These are phyloP conservation scores for Hemileccinum hortonii DNA, from an alignment of 1,284 basidiomycete species.

Conservation along the genomic window DNA sequence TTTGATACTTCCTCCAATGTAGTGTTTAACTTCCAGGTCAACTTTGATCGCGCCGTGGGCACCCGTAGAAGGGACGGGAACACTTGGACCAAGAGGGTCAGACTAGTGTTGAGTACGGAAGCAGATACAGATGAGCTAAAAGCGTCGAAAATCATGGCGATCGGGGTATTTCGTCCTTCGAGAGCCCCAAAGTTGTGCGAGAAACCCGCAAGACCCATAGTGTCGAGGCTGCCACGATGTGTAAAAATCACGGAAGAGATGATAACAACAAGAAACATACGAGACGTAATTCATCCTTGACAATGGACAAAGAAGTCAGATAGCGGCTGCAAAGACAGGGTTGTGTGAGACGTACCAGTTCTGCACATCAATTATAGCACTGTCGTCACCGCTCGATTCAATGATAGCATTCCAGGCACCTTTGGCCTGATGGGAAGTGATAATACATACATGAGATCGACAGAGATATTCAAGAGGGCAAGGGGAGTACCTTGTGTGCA, in stretches of 20 bases:
- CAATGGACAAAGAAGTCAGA: conserved; percentile 8
- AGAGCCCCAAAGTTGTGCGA: conserved; percentile 32
- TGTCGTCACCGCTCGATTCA: too few species aligned
- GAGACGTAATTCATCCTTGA: too few species aligned
- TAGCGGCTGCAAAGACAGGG: too few species aligned
- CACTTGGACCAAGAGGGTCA: conserved; percentile 34
- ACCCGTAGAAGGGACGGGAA: conserved; percentile 44
- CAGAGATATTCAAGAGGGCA: too few species aligned
- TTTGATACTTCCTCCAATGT: conserved; percentile 46
- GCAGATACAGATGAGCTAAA: too few species aligned
- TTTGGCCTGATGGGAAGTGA: too few species aligned
- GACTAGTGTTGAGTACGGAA: too few species aligned
- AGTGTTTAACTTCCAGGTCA: conserved; percentile 36
- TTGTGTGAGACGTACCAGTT: too few species aligned
- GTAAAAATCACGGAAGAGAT: background rate
- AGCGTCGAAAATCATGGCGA: too few species aligned
- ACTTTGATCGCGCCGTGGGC: conserved; percentile 40
- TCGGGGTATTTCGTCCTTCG: conserved; percentile 43
- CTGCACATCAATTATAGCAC: too few species aligned
- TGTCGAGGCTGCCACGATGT: background rate
- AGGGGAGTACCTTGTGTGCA: conserved; percentile 6
- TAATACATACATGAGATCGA: too few species aligned
- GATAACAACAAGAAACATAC: background rate
- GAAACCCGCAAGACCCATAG: conserved; percentile 51
- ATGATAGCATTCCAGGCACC: too few species aligned